phyloP scores from a whole-genome alignment of 345 rosid genomes.

The Syzygium grande region DNA sequence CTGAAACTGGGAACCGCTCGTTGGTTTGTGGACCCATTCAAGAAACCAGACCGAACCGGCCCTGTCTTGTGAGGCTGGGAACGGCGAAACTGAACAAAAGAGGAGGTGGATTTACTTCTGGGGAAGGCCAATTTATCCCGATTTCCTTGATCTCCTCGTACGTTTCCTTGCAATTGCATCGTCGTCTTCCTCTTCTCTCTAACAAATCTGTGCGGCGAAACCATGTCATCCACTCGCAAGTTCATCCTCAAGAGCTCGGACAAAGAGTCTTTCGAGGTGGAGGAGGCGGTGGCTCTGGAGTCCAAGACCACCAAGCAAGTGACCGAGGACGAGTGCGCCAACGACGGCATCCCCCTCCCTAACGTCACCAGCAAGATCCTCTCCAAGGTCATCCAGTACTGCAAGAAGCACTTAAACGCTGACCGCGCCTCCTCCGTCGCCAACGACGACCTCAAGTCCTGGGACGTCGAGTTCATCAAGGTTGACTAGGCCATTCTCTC shows the following conservation, averaged over 20 bases:
- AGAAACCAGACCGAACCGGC: too few relatives aligned
- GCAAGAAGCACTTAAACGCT: constrained; percentile 57
- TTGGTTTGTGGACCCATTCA: too few relatives aligned
- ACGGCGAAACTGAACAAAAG: too few relatives aligned
- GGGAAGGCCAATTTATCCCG: too few relatives aligned
- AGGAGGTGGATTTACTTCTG: too few relatives aligned
- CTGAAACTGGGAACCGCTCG: too few relatives aligned
- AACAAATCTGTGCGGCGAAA: too few relatives aligned
- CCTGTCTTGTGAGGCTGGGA: too few relatives aligned
- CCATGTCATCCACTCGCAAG: constrained; percentile 18
- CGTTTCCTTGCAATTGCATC: too few relatives aligned
- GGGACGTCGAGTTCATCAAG: constrained; percentile 50
- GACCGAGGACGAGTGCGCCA: constrained; percentile 58
- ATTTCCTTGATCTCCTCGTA: too few relatives aligned
- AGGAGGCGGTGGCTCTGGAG: constrained; percentile 41
- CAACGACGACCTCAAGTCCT: constrained; percentile 32
- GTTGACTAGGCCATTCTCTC: constrained; percentile 54
- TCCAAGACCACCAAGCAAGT: constrained; percentile 63
- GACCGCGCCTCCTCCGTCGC: constrained; percentile 8
- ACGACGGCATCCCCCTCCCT: constrained; percentile 50
- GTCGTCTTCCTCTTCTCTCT: too few relatives aligned
- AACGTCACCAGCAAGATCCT: constrained; percentile 62
- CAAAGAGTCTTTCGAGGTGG: constrained; percentile 60
- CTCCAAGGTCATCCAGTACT: constrained; percentile 66
- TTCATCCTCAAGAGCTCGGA: constrained; percentile 47